Evolutionary conservation across 2,329 filamentous ascomycete genomes (phyloP), one percentile per base, ranked within the genome.

Genomic region (Colletotrichum sp.): DNA sequence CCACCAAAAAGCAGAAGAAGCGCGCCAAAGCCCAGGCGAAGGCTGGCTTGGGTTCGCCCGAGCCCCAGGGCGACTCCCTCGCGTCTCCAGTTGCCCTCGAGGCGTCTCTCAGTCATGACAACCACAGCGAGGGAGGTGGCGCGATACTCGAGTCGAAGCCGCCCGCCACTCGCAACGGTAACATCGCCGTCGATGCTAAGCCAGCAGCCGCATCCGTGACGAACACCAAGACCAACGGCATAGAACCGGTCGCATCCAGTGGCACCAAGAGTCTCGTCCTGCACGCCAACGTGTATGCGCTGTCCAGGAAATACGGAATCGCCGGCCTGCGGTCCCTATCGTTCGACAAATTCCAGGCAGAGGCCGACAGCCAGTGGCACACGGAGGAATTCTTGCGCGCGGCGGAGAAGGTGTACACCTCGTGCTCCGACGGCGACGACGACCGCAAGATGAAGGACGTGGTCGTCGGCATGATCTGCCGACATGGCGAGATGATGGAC

Each of bases 1-100:
- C 65, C 7, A 75, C 52, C 60, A 75, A 75, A 5, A 75, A 75
- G 44, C 67, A 75, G 44, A 75, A 75, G 30, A 75, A 75, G 30
- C 72, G 72, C 21, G 62, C 60, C 21, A 75, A 71, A 30, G 67
- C 68, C 21, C 28, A 57, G 16, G 59, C 62, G 16, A 71, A 75
- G n/a, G 68, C 71, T n/a, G 24, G 9, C 7, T 5, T 26, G 26
- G 32, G 28, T 10, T 66, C 68, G 9, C 59, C 72, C 7, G 68
- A 63, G 5, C 16, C 13, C 15, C 66, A 62, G 1, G n/a, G 13
- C 36, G 71, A 73, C 26, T 7, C 39, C 3, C 7, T 36, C 2
- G 30, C 55, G 4, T 69, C 71, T 1, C 71, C 30, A 5, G 30
- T 30, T 6, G 18, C 57, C 9, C 28, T 32, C 2, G 71, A 69